Base-by-base conservation (phyloP, 129 eudicot species). In the Mikania micrantha region DNA sequence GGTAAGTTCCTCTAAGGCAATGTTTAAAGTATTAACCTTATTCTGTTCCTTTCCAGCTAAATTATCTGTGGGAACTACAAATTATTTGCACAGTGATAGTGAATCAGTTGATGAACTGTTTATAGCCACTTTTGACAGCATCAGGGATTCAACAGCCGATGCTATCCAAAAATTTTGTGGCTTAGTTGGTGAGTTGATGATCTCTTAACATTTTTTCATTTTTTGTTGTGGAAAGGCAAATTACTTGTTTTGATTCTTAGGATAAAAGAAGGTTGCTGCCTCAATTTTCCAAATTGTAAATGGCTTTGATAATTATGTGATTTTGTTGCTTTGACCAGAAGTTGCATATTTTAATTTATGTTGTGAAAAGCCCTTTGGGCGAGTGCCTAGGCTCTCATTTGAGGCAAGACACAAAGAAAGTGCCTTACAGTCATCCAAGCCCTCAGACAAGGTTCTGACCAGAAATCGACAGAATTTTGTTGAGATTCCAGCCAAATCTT, bases 61-160 rank as follows among this genome's bases (percentile, higher is more conserved):
- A 60, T 75, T 63, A 7, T 50, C 71, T 45, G 40, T 72, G 32
- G 91, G 75, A 53, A 38, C 85, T 52, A 73, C 71, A 45, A 80
- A 71, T 27, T 50, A 74, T 39, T 32, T 74, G 41, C 78, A 59
- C 41, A 54, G 24, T 5, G 74, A 67, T 70, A 71, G 81, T 76
- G 96, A 93, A 76, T 83, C 96, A 60, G 82, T 93, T 74, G 90
- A 84, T 73, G 99, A 93, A 86, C 91, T 93, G 21, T 93, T 93
- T 71, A 90, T 81, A 52, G 96, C 99, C 48, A 93, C 96, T 29
- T 79, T 93, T 79, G 95, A 87, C 71, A 79, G 84, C 84, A 79
- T 93, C 42, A 86, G 87, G 66, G 89, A 80, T 77, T 69, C 88
- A 58, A 79, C 85, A 44, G 78, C 86, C 41, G 85, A 79, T 79